A percentile compares a stretch with the other conserved stretches of the same genome.
Conservation (phyloP, 768 basidiomycete genomes). For the Hypholoma fasciculare region DNA sequence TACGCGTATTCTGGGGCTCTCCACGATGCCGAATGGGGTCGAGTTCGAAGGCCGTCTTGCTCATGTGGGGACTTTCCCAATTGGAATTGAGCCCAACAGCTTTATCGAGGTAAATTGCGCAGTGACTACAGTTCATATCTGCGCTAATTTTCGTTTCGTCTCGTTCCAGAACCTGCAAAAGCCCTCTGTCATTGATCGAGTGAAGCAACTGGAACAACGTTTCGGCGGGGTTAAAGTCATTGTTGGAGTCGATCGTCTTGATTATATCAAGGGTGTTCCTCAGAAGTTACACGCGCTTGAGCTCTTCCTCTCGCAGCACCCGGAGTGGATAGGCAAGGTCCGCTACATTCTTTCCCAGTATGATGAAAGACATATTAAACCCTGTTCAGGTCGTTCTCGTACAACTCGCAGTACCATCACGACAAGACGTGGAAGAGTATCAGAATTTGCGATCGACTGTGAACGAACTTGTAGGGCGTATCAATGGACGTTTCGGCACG, state of each 20-base stretch:
- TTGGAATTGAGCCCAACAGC: conserved; percentile 93
- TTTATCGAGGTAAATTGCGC: conserved; percentile 70
- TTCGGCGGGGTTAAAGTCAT: conserved; percentile 97
- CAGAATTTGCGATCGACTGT: conserved; percentile 95
- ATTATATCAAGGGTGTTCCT: conserved; percentile 99
- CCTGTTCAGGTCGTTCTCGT: conserved; percentile 80
- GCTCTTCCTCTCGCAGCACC: conserved; percentile 94
- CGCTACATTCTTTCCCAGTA: conserved; percentile 9
- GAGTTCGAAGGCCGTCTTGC: conserved; percentile 94
- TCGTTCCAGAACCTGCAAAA: conserved; percentile 70
- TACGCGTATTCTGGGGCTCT: conserved; percentile 91
- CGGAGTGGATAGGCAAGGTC: conserved; percentile 98
- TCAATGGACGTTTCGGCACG: conserved; percentile 98
- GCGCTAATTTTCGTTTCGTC: conserved; percentile 12
- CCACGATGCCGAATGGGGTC: conserved; percentile 98
- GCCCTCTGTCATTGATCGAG: conserved; percentile 76
- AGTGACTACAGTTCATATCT: not conserved
- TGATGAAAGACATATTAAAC: conserved; percentile 3
- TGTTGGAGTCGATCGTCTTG: conserved; percentile 96
- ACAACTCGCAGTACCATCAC: conserved; percentile 95
- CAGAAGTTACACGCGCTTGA: conserved; percentile 98
- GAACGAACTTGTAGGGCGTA: conserved; percentile 96
- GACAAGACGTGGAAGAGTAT: conserved; percentile 99
- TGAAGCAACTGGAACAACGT: conserved; percentile 80
- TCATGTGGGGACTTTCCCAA: conserved; percentile 98